Conservation (phyloP, 2,329 filamentous ascomycete species). For the Fusarium sp. region DNA sequence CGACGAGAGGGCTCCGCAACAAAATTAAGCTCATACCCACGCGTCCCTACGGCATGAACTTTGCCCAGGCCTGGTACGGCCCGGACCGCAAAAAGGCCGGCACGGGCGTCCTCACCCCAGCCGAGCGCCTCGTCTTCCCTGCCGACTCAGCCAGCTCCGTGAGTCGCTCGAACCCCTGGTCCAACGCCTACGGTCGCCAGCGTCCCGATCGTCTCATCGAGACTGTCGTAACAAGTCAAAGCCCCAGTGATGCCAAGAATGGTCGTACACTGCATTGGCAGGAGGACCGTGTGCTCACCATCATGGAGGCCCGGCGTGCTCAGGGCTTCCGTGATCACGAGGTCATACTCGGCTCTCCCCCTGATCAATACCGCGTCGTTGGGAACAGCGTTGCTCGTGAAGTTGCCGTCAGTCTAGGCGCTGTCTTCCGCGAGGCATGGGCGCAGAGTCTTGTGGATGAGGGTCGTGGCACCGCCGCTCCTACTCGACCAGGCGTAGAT, state of each 20-base stretch:
- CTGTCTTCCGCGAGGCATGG: conserved; percentile 70
- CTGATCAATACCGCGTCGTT: conserved; percentile 72
- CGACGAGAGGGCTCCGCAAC: conserved; percentile 54
- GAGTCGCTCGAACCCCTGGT: conserved; percentile 55
- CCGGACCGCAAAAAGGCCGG: conserved; percentile 36
- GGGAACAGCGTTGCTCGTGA: conserved; percentile 83
- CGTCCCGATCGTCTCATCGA: conserved; percentile 65
- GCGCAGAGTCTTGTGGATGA: conserved; percentile 41
- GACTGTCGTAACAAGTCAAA: conserved; percentile 70
- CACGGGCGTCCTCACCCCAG: conserved; percentile 51
- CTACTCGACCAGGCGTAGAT: conserved; percentile 20
- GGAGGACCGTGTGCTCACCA: conserved; percentile 69
- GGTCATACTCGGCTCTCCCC: conserved; percentile 70
- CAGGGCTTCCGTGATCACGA: conserved; percentile 80
- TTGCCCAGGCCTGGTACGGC: conserved; percentile 59
- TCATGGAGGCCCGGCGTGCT: conserved; percentile 76
- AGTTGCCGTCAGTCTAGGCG: conserved; percentile 74
- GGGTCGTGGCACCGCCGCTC: background rate
- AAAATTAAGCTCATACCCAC: conserved; percentile 71
- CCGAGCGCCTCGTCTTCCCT: conserved; percentile 57
- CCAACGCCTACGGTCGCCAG: conserved; percentile 65
- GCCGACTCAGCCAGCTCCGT: conserved; percentile 21
- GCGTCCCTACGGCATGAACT: conserved; percentile 66
- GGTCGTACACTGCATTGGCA: conserved; percentile 74
- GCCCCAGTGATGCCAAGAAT: conserved; percentile 65